Evolutionary conservation across 495 filamentous ascomycete species (phyloP).

Genomic region (Hyaloscypha hepaticicola): DNA sequence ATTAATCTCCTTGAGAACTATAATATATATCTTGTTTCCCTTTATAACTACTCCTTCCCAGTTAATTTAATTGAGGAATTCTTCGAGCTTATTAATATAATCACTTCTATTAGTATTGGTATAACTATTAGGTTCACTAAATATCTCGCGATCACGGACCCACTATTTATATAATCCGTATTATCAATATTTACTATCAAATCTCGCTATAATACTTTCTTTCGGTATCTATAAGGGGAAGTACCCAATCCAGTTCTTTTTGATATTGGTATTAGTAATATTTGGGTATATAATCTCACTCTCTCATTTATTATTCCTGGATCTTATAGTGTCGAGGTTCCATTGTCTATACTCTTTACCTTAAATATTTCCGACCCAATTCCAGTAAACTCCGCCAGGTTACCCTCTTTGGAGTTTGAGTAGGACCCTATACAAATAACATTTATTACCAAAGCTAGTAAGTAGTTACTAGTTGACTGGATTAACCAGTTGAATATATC

Average conservation of each 20-base stretch:
- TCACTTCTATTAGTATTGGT: conserved; percentile 20
- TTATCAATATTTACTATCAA: conserved; percentile 14
- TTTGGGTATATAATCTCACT: conserved; percentile 24
- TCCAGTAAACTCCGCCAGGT: not conserved
- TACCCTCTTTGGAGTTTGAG: conserved; percentile 16
- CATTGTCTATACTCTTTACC: conserved; percentile 9
- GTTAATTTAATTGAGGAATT: conserved; percentile 17
- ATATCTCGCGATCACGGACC: conserved; percentile 12
- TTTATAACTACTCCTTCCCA: conserved; percentile 20
- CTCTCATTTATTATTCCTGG: conserved; percentile 19
- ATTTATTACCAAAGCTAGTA: conserved; percentile 19
- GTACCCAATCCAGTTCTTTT: conserved; percentile 19
- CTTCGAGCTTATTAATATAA: conserved; percentile 19
- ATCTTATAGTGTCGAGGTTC: conserved; percentile 14
- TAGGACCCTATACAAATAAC: conserved; percentile 16
- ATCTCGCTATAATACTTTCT: conserved; percentile 21
- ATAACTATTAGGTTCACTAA: conserved; percentile 16
- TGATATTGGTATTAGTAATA: conserved; percentile 18
- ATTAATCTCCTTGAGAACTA: conserved; percentile 22
- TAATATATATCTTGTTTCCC: conserved; percentile 7
- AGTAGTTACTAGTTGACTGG: conserved; percentile 20
- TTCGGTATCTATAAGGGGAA: conserved; percentile 7
- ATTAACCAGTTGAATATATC: conserved; percentile 24
- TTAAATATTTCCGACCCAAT: conserved; percentile 13
- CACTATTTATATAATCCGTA: conserved; percentile 16